Conservation (phyloP, 306 rosid genomes). For the Vigna reflexopilosa region DNA sequence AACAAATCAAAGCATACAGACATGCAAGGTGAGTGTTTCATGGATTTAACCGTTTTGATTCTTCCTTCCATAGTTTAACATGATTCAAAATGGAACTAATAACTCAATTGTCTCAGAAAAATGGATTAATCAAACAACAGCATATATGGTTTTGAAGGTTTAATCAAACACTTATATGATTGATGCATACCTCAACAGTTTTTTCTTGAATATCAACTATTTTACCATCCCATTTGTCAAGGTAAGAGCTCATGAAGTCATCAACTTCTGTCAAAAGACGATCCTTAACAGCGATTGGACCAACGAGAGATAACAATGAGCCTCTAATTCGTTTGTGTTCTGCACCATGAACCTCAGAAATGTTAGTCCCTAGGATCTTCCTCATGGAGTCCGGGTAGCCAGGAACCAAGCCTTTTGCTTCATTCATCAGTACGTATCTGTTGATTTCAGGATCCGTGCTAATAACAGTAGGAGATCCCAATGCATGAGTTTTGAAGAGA, state of each 20-base stretch:
- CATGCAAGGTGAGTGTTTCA: not conserved
- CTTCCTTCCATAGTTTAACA: not conserved
- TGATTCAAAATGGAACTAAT: too few relatives aligned
- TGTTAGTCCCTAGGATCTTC: constrained; percentile 72
- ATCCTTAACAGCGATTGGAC: constrained; percentile 58
- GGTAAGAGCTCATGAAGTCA: constrained; percentile 58
- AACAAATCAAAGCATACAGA: not conserved
- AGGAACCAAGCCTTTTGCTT: constrained; percentile 74
- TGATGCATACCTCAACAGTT: constrained; percentile 60
- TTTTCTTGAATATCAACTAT: constrained; percentile 74
- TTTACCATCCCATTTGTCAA: constrained; percentile 62
- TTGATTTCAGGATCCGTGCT: constrained; percentile 75
- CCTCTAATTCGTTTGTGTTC: constrained; percentile 71
- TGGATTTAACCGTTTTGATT: not conserved
- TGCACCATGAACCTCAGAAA: constrained; percentile 83
- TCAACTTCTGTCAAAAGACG: constrained; percentile 65
- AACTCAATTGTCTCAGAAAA: too few relatives aligned
- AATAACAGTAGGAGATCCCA: constrained; percentile 72
- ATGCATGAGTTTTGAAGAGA: constrained; percentile 72
- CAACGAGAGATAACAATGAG: constrained; percentile 59
- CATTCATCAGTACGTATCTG: constrained; percentile 69
- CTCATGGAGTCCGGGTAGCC: constrained; percentile 89
- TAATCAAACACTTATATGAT: not conserved
- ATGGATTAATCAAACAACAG: too few relatives aligned
- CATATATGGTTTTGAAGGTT: too few relatives aligned